Conservation (phyloP, 2,329 filamentous ascomycete species). For the Hypomyces perniciosus region DNA sequence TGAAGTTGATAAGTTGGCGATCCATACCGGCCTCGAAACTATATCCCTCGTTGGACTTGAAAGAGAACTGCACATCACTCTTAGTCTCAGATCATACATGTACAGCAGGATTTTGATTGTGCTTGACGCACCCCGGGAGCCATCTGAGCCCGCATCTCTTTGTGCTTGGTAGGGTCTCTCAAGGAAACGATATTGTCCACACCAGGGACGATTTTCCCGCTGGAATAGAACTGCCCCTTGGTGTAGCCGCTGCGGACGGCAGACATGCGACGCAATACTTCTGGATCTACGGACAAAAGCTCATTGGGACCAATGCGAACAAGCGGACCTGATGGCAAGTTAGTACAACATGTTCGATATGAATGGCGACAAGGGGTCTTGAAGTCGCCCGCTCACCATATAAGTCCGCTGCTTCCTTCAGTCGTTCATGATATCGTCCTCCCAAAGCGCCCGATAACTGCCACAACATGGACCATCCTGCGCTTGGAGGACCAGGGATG, state of each 20-base stretch:
- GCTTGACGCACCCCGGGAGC: constrained; percentile 32
- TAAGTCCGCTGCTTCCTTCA: constrained; percentile 20
- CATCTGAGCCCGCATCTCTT: constrained; percentile 39
- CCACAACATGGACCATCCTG: constrained; percentile 25
- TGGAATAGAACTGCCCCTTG: constrained; percentile 40
- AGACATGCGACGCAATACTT: constrained; percentile 32
- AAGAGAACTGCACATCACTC: constrained; percentile 36
- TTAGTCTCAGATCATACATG: neutral
- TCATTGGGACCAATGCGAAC: constrained; percentile 39
- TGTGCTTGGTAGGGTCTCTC: constrained; percentile 42
- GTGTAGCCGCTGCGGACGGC: constrained; percentile 31
- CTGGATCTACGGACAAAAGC: constrained; percentile 34
- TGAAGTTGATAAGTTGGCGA: constrained; percentile 32
- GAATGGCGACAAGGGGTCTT: neutral
- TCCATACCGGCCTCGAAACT: constrained; percentile 36
- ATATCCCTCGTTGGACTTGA: constrained; percentile 41
- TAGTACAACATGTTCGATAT: neutral
- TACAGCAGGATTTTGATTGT: neutral
- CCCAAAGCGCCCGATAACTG: constrained; percentile 23
- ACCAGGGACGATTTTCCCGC: constrained; percentile 46
- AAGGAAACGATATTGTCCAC: constrained; percentile 48
- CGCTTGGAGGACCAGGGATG: constrained; percentile 21
- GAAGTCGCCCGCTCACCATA: constrained; percentile 17
- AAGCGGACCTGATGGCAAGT: constrained; percentile 4
- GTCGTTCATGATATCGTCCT: constrained; percentile 23